A percentile compares a stretch with the other conserved stretches of the same genome.
phyloP scores from a whole-genome alignment of 2,329 filamentous ascomycete species.

The Didymellaceae sp. region DNA sequence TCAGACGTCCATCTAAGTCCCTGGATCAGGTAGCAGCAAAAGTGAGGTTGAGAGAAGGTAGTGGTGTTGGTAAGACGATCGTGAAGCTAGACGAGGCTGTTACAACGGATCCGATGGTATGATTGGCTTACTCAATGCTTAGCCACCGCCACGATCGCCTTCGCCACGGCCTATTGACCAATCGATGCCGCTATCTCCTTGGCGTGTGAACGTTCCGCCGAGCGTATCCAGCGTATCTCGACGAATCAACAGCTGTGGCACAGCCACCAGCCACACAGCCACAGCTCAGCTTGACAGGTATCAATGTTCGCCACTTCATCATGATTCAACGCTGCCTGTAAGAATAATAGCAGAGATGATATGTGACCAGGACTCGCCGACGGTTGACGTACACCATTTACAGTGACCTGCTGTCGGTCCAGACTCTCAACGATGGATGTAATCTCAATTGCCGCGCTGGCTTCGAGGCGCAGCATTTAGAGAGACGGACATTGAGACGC shows the following conservation, averaged over 20 bases:
- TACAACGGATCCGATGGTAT: neutral
- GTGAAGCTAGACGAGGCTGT: slow-evolving; percentile 1
- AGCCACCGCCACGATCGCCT: neutral
- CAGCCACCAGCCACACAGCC: slow-evolving; percentile 5
- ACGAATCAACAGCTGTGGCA: neutral
- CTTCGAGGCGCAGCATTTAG: neutral
- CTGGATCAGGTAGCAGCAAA: neutral
- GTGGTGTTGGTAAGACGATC: neutral
- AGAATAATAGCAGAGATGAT: neutral
- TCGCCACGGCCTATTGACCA: neutral
- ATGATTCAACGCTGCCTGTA: neutral
- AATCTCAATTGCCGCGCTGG: neutral
- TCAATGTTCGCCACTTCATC: neutral
- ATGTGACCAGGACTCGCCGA: neutral
- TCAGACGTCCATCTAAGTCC: neutral
- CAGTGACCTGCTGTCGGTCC: too few relatives aligned
- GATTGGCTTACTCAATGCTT: neutral
- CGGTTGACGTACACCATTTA: neutral
- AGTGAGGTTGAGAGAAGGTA: neutral
- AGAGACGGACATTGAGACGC: neutral
- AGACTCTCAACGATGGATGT: neutral
- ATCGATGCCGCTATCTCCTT: neutral
- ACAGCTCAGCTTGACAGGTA: neutral
- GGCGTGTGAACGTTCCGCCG: neutral
- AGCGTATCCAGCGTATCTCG: neutral